Conservation (phyloP, 169 alveolate genomes). For the Plasmodium gonderi region DNA sequence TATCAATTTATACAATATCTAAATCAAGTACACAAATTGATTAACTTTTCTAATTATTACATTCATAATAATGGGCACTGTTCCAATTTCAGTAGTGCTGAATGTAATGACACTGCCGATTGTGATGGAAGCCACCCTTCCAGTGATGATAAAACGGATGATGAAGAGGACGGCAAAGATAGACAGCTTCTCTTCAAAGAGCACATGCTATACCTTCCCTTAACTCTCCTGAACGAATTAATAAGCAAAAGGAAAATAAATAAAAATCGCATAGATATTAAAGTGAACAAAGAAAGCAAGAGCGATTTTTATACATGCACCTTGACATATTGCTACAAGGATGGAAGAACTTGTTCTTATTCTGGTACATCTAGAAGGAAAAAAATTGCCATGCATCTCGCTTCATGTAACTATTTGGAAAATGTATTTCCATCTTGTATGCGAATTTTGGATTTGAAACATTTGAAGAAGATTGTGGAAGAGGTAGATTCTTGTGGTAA, state of each 20-base stretch:
- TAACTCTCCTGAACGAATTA: constrained; percentile 41
- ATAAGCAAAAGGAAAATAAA: constrained; percentile 18
- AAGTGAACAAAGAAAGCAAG: neutral
- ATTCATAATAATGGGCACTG: neutral
- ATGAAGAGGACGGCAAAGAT: neutral
- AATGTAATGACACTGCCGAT: no score
- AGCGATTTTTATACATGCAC: constrained; percentile 18
- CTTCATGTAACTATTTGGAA: constrained; percentile 25
- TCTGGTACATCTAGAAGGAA: constrained; percentile 31
- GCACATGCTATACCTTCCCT: neutral
- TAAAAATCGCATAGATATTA: neutral
- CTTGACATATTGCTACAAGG: constrained; percentile 12
- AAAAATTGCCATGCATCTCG: constrained; percentile 54
- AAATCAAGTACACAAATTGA: constrained; percentile 12
- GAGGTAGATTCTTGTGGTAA: neutral
- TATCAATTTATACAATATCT: constrained; percentile 26
- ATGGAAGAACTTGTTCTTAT: neutral
- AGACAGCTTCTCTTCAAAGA: neutral
- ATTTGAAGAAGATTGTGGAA: neutral
- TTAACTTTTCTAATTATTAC: constrained; percentile 11
- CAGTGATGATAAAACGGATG: neutral
- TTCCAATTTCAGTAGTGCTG: no score
- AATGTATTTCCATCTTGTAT: constrained; percentile 16
- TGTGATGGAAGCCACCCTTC: no score
- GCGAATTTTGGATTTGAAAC: constrained; percentile 9